These are phyloP conservation scores for Vitellaria paradoxa DNA, from an alignment of 179 eudicot genomes.

Conservation along the genomic window DNA sequence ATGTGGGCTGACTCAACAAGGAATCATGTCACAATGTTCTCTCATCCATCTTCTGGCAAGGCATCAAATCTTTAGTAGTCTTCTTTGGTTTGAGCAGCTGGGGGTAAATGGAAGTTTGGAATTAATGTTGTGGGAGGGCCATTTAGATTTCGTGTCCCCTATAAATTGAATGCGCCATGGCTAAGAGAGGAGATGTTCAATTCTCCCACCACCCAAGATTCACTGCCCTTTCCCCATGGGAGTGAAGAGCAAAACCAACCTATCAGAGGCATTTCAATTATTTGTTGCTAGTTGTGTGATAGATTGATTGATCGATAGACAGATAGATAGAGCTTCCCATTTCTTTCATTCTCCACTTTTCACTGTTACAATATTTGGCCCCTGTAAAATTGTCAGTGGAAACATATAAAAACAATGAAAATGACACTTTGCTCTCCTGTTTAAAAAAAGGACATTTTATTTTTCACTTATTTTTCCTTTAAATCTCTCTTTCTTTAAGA, in stretches of 20 bases:
- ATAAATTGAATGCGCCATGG: not conserved
- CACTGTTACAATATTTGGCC: not conserved
- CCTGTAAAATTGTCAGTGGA: not conserved
- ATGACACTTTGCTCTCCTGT: not conserved
- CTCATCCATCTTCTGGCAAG: no score
- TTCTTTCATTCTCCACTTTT: not conserved
- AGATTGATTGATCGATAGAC: not conserved
- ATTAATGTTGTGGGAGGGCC: no score
- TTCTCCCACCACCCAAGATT: not conserved
- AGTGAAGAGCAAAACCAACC: no score
- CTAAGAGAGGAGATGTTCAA: not conserved
- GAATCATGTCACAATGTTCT: no score
- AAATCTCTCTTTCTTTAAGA: no score
- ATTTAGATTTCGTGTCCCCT: no score
- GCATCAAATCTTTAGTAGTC: no score
- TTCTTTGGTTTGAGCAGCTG: no score
- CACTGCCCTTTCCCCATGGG: not conserved
- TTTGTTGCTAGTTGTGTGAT: not conserved
- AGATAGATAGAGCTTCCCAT: not conserved
- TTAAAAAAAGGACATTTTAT: no score
- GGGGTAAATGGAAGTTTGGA: no score
- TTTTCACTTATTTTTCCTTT: no score
- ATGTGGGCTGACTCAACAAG: not conserved
- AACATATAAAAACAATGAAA: conserved; percentile 10
- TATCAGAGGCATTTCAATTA: not conserved